Base-by-base conservation (phyloP, 2,329 filamentous ascomycete genomes). In the Fonsecaea pedrosoi region DNA sequence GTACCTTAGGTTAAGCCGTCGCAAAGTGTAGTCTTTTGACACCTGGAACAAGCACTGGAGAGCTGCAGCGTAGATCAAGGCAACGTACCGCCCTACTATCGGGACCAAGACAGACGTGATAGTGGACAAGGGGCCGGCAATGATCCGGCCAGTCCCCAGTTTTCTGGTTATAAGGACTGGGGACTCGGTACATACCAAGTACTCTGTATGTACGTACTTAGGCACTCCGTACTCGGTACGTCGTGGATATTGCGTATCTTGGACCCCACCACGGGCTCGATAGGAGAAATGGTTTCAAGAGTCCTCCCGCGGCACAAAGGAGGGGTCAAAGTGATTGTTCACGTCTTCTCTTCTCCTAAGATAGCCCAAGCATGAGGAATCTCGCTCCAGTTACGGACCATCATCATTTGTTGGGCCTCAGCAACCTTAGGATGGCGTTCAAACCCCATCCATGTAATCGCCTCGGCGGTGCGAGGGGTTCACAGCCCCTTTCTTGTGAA, bases 181-280 rank as follows among this genome's bases (percentile, higher is more conserved):
- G 25, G 25, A 25, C 25, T 25, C 2, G 25, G 25, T 25, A 25
- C 25, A 25, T 25, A 25, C 25, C 25, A 25, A 25, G 25, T 25
- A 25, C 25, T 5, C 40, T 42, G 40, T 5, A 42, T 42, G 40
- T 5, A 42, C 4, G 40, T 42, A n/a, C 4, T 5, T 42, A 42
- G 40, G 40, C 40, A 42, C 6, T 42, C 13, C 40, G 40, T 42
- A n/a, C 40, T 25, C 25, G 25, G 25, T 25, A 25, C 25, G 18
- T 42, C 40, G 40, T 42, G 40, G 13, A 42, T 42, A 42, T 42
- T n/a, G 40, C 40, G 15, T 42, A n/a, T n/a, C 15, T 5, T 42
- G 40, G 18, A 42, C 40, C 45, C 45, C 45, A 50, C 45, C 45
- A 50, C 45, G 21, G 21, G 37, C 45, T 50, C 18, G 10, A 50